phyloP scores from a whole-genome alignment of 2,329 filamentous ascomycete genomes.

The Talaromyces sp. region DNA sequence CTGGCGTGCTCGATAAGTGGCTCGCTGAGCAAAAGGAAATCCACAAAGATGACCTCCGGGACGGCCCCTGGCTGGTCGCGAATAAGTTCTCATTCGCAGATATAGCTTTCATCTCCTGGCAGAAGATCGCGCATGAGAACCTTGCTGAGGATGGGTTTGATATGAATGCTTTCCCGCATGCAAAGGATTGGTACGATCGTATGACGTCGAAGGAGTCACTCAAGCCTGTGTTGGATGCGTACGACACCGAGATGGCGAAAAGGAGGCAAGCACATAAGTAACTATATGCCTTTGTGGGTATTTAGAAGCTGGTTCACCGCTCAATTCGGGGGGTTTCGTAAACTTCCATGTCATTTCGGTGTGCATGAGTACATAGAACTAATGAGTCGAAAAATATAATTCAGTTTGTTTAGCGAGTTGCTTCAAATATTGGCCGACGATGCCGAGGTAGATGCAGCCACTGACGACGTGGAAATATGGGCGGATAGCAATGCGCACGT shows the following conservation, averaged over 20 bases:
- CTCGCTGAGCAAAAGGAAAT: constrained; percentile 23
- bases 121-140: background rate
- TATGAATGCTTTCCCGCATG: background rate
- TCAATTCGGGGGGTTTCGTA: too few species aligned
- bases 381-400: background rate
- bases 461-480: background rate
- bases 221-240: background rate
- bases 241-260: background rate
- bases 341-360: background rate
- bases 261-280: background rate
- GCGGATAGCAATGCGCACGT: background rate
- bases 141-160: background rate
- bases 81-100: constrained; percentile 15
- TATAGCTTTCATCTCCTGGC: constrained; percentile 15
- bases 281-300: background rate
- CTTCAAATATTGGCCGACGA: background rate
- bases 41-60: background rate
- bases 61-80: constrained; percentile 29
- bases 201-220: constrained; percentile 8
- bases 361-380: background rate
- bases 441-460: background rate
- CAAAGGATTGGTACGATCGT: constrained; percentile 2
- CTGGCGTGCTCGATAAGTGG: constrained; percentile 13
- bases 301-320: too few species aligned
- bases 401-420: background rate